Evolutionary conservation across 2,329 filamentous ascomycete genomes (phyloP), one percentile per base, ranked within the genome.

Genomic region (Cladophialophora yegresii): DNA sequence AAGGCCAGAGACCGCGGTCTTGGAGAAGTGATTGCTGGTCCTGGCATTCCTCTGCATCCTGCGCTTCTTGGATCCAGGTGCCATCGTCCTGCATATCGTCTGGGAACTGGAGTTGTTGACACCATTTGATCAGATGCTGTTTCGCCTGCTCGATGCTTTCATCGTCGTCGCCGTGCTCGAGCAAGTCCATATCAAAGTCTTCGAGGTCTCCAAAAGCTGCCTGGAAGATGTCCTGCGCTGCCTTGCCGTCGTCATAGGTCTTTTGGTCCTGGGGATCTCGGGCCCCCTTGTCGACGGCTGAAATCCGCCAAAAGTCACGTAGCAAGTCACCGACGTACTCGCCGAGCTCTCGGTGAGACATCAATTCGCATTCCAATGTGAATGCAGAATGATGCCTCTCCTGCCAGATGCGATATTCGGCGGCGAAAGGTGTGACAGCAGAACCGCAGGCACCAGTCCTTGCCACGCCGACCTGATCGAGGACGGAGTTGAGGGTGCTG

Each of bases 101-200:
- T 16, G 36, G 36, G 6, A 43, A 43, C 16, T 43, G 16, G 16
- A 43, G 36, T n/a, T 43, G 36, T 8, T 16, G 1, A 16, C 36
- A 43, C 5, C 16, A 43, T 6, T 43, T 2, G 36, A 2, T 0
- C 36, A 43, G 36, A 7, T 43, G 16, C 16, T 56, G 26, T 54
- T 32, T 16, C 28, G 61, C 55, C 5, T 16, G 8, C 5, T 22
- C 20, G 5, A 45, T 32, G 45, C 47, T 54, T 32, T 54, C 23
- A 3, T 58, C 36, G 23, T 58, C n/a, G 30, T 63, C 47, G 16
- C 51, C 9, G 32, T 30, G 22, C 12, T 62, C 36, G 45, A 63
- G 55, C 22, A 53, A 20, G 16, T 54, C 33, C 4, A 54, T 28
- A 22, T 51, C 28, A 33, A 40, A 64, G 23, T 36, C 57, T 7